Evolutionary conservation across 441 rosid species (phyloP), one percentile per base, ranked within the genome.

Genomic region (Hura crepitans): DNA sequence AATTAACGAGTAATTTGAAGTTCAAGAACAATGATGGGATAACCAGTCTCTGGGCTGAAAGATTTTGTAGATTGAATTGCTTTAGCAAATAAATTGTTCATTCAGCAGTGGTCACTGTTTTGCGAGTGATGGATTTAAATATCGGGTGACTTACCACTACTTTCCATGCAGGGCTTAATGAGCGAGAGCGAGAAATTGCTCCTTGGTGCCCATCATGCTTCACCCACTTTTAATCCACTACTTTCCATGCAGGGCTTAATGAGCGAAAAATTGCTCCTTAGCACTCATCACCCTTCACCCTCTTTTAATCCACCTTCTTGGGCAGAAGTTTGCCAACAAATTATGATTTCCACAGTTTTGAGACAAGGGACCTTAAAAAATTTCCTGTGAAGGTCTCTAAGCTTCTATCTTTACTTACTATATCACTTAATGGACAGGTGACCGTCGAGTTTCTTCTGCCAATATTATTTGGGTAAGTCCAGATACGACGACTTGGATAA

Each of bases 381-480:
- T n/a, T 15, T 28, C 11, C 4, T 55, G 3, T 30, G 31, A 37
- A 50, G 30, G 20, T 66, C 31, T 28, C 33, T 58, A 35, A 45
- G 33, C 7, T 75, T 72, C 62, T 50, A 35, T 61, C 45, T 74
- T 58, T 69, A 54, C 69, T 69, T 11, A 42, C 15, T 35, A 60
- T 54, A 30, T 53, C 47, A 70, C 53, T 68, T 62, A 70, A 69
- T 80, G 78, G 65, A 74, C 82, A 95, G 98, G 99, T 76, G 97
- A 95, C 72, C 87, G 82, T 78, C 89, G 96, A 65, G 81, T 95
- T 75, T 66, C 63, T 64, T 84, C 93, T 2, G 92, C 87, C 72
- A 91, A 84, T 58, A 89, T 95, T 56, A 79, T 74, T 65, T 91
- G 97, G 99, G 81, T 85, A 60, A 85, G 82, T 81, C 86, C 92